Evolutionary conservation across 192 early-diverging fungal genomes (phyloP).

Genomic region (Phycomyces nitens): DNA sequence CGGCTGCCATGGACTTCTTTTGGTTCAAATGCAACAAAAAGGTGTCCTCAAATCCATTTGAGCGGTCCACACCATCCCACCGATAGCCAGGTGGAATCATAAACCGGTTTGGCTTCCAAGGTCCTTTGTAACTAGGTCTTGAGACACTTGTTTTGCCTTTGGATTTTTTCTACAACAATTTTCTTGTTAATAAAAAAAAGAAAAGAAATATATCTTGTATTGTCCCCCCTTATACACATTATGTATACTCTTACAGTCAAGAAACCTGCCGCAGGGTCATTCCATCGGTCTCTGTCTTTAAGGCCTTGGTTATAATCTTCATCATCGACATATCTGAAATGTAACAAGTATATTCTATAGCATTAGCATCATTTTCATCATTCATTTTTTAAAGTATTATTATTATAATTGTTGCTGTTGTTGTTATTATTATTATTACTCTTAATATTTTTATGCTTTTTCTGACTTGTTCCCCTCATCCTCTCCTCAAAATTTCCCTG

Average conservation of each 20-base stretch:
- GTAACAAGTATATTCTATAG: not conserved
- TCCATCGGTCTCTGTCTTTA: constrained; percentile 56
- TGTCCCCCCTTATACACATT: not conserved
- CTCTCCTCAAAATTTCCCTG: not conserved
- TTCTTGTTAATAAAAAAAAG: constrained; percentile 7
- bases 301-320: constrained; percentile 60
- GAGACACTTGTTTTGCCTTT: constrained; percentile 41
- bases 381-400: too few relatives aligned
- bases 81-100: constrained; percentile 62
- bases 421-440: not conserved
- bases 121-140: constrained; percentile 57
- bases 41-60: constrained; percentile 55
- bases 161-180: constrained; percentile 21
- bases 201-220: constrained; percentile 7
- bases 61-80: constrained; percentile 70
- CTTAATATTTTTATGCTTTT: not conserved
- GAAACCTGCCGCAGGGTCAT: constrained; percentile 61
- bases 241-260: constrained; percentile 36
- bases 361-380: too few relatives aligned
- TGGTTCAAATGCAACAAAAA: constrained; percentile 43
- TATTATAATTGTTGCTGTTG: too few relatives aligned
- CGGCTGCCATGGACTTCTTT: constrained; percentile 24
- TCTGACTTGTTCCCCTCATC: not conserved
- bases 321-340: constrained; percentile 55
- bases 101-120: constrained; percentile 62